phyloP scores from a whole-genome alignment of 768 basidiomycete species.

The Rhodotorula toruloides region DNA sequence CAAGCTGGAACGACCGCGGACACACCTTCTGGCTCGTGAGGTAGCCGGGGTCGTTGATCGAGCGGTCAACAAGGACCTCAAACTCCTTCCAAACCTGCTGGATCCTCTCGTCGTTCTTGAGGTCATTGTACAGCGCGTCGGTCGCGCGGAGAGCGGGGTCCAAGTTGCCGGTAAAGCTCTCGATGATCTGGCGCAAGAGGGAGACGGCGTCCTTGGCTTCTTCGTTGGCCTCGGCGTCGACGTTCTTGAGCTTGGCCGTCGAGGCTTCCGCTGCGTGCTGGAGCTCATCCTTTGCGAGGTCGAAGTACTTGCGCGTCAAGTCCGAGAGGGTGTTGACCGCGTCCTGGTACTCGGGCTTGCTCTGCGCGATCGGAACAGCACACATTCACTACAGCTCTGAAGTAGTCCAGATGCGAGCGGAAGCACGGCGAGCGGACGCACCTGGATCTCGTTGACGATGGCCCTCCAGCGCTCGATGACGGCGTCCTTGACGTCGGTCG shows the following conservation, averaged over 20 bases:
- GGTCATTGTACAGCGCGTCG: slow-evolving; percentile 46
- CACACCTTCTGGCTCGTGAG: slow-evolving; percentile 46
- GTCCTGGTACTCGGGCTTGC: slow-evolving; percentile 31
- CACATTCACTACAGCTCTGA: too few species aligned
- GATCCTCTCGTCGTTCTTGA: slow-evolving; percentile 47
- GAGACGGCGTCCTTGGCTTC: slow-evolving; percentile 47
- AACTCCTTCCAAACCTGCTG: slow-evolving; percentile 46
- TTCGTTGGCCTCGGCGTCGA: slow-evolving; percentile 44
- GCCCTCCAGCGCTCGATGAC: slow-evolving; percentile 45
- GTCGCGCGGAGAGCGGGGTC: slow-evolving; percentile 45
- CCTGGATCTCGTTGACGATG: slow-evolving; percentile 47
- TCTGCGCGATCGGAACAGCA: too few species aligned
- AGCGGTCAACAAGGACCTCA: slow-evolving; percentile 44
- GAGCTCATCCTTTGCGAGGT: slow-evolving; percentile 45
- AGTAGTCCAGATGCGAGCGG: too few species aligned
- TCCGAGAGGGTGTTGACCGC: slow-evolving; percentile 46
- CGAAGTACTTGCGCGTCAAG: slow-evolving; percentile 49
- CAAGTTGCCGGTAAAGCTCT: slow-evolving; percentile 47
- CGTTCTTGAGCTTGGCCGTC: slow-evolving; percentile 39
- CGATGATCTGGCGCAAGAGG: slow-evolving; percentile 47
- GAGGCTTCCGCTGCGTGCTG: slow-evolving; percentile 40
- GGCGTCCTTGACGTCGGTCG: slow-evolving; percentile 47
- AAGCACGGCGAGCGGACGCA: slow-evolving; percentile 40
- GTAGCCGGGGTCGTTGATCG: slow-evolving; percentile 48
- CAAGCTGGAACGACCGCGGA: too few species aligned